Percentiles rank a stretch among this genome's conserved stretches.
These are phyloP conservation scores for Penicillium dipodomyicola DNA, from an alignment of 495 filamentous ascomycete species.

Conservation along the genomic window DNA sequence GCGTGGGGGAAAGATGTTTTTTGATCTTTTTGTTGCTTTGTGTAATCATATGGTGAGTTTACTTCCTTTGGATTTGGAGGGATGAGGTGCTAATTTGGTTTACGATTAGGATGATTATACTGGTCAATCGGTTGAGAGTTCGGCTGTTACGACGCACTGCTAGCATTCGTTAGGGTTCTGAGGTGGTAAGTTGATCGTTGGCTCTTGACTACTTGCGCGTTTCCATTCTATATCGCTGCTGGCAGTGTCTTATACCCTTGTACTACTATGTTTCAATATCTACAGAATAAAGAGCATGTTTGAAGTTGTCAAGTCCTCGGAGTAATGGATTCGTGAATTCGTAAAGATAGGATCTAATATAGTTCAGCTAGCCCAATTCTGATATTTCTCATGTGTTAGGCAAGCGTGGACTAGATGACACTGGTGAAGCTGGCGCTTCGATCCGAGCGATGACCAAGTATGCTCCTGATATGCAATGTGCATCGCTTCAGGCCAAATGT, in stretches of 20 bases:
- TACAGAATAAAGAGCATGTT: constrained; percentile 7
- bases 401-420: neutral
- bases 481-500: neutral
- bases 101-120: constrained; percentile 36
- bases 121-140: constrained; percentile 21
- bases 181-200: neutral
- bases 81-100: constrained; percentile 5
- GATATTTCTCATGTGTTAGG: neutral
- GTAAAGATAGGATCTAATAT: neutral
- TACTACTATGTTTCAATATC: constrained; percentile 15
- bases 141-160: constrained; percentile 13
- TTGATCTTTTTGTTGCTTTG: constrained; percentile 89
- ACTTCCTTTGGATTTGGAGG: constrained; percentile 2
- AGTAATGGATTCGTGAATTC: constrained; percentile 1
- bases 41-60: constrained; percentile 76
- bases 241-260: constrained; percentile 25
- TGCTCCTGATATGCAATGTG: neutral
- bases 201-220: neutral
- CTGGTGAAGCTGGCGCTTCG: neutral
- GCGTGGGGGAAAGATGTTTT: constrained; percentile 80
- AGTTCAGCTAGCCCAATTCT: neutral
- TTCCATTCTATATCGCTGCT: constrained; percentile 6
- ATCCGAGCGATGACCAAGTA: neutral
- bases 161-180: neutral
- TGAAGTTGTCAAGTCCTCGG: neutral